Base-by-base conservation (phyloP, 495 filamentous ascomycete genomes). In the Jackrogersella multiformis region DNA sequence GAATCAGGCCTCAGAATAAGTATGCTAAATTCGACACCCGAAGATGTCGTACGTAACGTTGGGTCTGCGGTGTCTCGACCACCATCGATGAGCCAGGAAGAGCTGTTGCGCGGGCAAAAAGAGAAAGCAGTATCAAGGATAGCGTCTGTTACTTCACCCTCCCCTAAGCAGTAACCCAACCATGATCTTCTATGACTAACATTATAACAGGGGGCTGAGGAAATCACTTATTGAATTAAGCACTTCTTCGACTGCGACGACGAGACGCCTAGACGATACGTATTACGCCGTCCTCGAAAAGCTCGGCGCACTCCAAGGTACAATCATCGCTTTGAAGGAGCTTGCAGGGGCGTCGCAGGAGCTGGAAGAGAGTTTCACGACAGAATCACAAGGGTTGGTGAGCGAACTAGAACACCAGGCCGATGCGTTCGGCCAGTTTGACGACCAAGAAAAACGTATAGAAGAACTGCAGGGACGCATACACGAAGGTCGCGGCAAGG, bases 251-350 rank as follows among this genome's bases (percentile, higher is more conserved):
- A 80, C 75, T 39, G 83, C 84, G 34, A 87, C 87, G 2, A 95
- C 88, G 16, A 85, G 86, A 63, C 86, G 86, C 42, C 84, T 97
- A n/a, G 92, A 96, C 71, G 89, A 90, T 68, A 93, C 90, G 0
- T 96, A 96, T 78, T 93, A 94, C 70, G 88, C 89, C 3, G 82
- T 97, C 4, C 81, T 95, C 13, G 90, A 94, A 72, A 94, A 90
- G 61, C 81, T 94, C 28, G 83, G 86, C 41, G 76, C 86, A 0
- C 79, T 97, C 30, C 87, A 89, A 52, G 80, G 83, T 51, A 92
- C 89, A 1, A 85, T 96, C 20, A 64, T 78, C 1, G 86, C 82
- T 3, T 84, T 97, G 16, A 87, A 90, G 62, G 86, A 91, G 49
- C 84, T 97, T 3, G 86, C 89, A 0, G 80, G 79, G 6, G 84